Evolutionary conservation across 352 stramenopile genomes (phyloP).

Genomic region (Globisporangium mamillatum): DNA sequence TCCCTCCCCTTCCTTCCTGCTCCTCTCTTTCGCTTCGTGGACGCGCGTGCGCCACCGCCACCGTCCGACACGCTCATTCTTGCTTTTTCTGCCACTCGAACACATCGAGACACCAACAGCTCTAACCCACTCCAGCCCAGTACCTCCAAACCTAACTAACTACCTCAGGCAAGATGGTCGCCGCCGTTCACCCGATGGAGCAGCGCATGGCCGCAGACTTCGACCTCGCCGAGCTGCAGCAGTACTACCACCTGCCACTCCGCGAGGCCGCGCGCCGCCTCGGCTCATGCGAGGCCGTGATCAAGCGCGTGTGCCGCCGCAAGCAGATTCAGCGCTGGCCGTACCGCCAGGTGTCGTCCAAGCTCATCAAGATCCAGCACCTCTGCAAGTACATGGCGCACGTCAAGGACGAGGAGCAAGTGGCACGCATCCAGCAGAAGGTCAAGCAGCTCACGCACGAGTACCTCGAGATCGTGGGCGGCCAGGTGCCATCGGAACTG

Average conservation of each 20-base stretch:
- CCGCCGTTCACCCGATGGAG: slow-evolving; percentile 17
- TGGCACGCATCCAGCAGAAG: slow-evolving; percentile 69
- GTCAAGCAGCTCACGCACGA: slow-evolving; percentile 81
- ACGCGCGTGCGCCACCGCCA: background rate
- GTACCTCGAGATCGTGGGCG: slow-evolving; percentile 73
- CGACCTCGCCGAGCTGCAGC: slow-evolving; percentile 73
- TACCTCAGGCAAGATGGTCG: slow-evolving; percentile 8
- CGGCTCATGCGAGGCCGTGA: slow-evolving; percentile 73
- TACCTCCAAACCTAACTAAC: background rate
- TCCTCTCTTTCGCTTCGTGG: background rate
- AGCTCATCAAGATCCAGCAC: slow-evolving; percentile 85
- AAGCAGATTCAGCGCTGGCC: slow-evolving; percentile 81
- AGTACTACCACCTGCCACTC: slow-evolving; percentile 85
- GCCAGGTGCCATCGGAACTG: slow-evolving; percentile 69
- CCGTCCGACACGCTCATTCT: slow-evolving; percentile 16
- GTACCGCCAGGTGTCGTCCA: slow-evolving; percentile 83
- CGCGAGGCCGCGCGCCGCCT: slow-evolving; percentile 70
- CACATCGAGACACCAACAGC: slow-evolving; percentile 2
- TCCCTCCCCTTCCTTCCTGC: slow-evolving; percentile 2
- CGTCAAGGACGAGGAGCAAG: slow-evolving; percentile 65
- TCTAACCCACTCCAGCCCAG: background rate
- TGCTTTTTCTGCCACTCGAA: slow-evolving; percentile 16
- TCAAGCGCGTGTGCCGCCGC: slow-evolving; percentile 80
- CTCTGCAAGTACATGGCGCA: slow-evolving; percentile 85
- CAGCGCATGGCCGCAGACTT: slow-evolving; percentile 64